Base-by-base conservation (phyloP, 345 rosid genomes). In the Arabis hirsuta region DNA sequence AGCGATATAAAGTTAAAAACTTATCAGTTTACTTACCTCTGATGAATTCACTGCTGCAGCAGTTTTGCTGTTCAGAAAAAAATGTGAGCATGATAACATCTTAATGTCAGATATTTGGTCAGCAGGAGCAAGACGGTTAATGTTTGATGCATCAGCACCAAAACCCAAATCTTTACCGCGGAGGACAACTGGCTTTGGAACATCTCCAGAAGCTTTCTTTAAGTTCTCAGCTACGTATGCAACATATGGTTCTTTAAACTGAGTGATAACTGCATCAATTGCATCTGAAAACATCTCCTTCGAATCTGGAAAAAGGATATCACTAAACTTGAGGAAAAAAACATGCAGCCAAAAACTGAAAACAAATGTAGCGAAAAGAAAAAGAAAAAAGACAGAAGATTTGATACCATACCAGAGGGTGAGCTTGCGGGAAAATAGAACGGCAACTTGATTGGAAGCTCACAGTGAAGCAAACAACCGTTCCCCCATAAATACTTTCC, bases 401-500 rank as follows among this genome's bases (percentile, higher is more conserved):
- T 3, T 26, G 7, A 60, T 27, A 69, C 3, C 58, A 61, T 79
- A 94, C 98, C 94, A 51, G 92, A 67, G 13, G 72, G 73, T 12
- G 79, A 83, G 60, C 75, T 82, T 47, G 78, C 77, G 0, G 88
- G 91, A 55, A 81, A 78, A 80, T 80, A 91, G 54, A 87, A 73
- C 0, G 96, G 97, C 63, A 90, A 59, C 77, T 81, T 85, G 34
- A 94, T 73, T 0, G 95, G 89, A 66, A 90, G 87, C 77, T 81
- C 80, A 72, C 96, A 94, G 31, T 84, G 92, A 70, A 94, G 79
- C 57, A 94, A 82, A 74, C 98, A 94, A 53, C 95, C 96, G 20
- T 51, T 88, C 78, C 85, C 97, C 97, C 97, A 94, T 12, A 90
- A 51, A 78, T 66, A 86, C 57, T 83, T 78, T 52, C 80, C 89